Evolutionary conservation across 176 grass and related monocot genomes (phyloP).

Genomic region (Rhynchospora pubera): DNA sequence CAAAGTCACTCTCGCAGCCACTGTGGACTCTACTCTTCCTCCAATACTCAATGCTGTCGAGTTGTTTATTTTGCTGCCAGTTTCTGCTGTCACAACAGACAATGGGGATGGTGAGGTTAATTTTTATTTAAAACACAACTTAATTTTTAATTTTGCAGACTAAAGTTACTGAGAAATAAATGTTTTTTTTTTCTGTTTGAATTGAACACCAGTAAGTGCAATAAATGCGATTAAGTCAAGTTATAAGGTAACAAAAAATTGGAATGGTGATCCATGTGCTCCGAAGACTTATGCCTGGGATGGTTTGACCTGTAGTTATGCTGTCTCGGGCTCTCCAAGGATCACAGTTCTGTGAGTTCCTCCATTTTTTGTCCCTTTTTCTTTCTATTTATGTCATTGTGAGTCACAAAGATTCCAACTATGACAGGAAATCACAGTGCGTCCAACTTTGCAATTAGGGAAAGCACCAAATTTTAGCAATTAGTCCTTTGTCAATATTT

Average conservation of each 20-base stretch:
- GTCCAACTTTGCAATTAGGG: not conserved
- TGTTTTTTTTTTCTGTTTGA: not conserved
- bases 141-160: not conserved
- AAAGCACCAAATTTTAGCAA: not conserved
- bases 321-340: conserved; percentile 14
- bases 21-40: conserved; percentile 33
- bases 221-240: conserved; percentile 6
- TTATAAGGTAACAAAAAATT: not conserved
- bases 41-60: conserved; percentile 58
- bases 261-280: not conserved
- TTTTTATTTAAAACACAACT: not conserved
- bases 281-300: not conserved
- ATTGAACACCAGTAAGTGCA: not conserved
- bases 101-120: conserved; percentile 34
- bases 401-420: not conserved
- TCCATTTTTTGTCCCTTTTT: not conserved
- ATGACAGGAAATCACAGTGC: not conserved
- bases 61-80: conserved; percentile 25
- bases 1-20: conserved; percentile 25
- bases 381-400: not conserved
- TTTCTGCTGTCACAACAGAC: conserved; percentile 21
- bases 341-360: conserved; percentile 42
- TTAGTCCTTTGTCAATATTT: not conserved
- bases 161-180: not conserved
- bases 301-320: conserved; percentile 22